Evolutionary conservation across 2,329 filamentous ascomycete species (phyloP), one percentile per base, ranked within the genome.

Genomic region (Aspergillus novofumigatus): DNA sequence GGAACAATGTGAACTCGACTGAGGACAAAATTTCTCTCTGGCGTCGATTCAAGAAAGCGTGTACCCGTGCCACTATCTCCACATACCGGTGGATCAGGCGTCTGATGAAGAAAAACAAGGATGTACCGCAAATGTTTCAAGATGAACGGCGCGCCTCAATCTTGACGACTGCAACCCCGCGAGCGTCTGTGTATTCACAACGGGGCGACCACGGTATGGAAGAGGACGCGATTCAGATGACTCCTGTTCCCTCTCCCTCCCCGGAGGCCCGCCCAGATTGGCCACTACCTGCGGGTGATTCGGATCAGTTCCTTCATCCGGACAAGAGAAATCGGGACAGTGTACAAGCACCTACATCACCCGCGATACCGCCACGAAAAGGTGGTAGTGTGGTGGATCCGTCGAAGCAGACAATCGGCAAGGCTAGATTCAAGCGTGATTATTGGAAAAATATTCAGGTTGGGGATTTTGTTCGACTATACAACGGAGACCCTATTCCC

Each of bases 371-470:
- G 8, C 62, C 62, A 9, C 76, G 77, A 61, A 84, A 81, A 63
- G 80, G 82, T 65, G 87, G 87, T 53, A 89, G 79, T 67, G 72
- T 99, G 42, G 83, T 97, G 63, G 90, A 97, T 69, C 85, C 85
- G 29, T 81, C 84, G 49, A 81, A 85, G 59, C 80, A 85, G 14
- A 78, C 83, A 0, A 80, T 84, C 4, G 89, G 88, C 54, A 88
- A 84, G 51, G 91, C 92, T 35, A 84, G 90, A 25, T 99, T 99
- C 77, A 93, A 96, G 74, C 90, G 88, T 66, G 92, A 97, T 69
- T 87, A 86, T 47, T 99, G 94, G 94, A 99, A 99, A 77, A 96
- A 87, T 67, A 83, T 99, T 14, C 87, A 92, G 67, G 94, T 99
- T 8, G 94, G 94, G 50, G 94, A 99, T 74, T 97, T 96, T 75